Percentiles rank a stretch among this genome's conserved stretches.
Conservation (phyloP, 768 basidiomycete genomes). For the Cystobasidium tubakii region DNA sequence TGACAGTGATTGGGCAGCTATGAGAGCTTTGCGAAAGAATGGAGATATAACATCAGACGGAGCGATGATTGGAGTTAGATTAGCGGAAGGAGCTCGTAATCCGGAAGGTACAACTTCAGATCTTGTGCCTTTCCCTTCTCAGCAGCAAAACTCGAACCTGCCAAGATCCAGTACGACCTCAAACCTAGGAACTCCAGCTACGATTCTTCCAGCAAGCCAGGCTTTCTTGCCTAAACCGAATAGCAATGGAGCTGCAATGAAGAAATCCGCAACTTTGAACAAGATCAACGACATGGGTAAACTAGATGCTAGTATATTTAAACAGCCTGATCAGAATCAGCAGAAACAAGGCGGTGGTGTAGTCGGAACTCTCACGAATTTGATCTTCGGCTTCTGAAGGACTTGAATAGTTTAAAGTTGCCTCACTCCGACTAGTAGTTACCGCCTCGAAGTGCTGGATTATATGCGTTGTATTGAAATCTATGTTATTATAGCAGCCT, state of each 20-base stretch:
- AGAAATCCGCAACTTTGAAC: background rate
- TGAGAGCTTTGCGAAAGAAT: conserved; percentile 72
- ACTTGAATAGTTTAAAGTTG: background rate
- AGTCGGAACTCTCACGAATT: conserved; percentile 41
- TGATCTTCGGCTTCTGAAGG: conserved; percentile 42
- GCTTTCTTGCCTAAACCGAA: conserved; percentile 20
- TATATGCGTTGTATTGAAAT: background rate
- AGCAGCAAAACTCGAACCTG: conserved; percentile 24
- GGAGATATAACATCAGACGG: conserved; percentile 63
- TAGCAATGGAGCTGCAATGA: background rate
- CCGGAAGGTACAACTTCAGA: background rate
- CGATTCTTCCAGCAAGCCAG: conserved; percentile 24
- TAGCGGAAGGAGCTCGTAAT: conserved; percentile 54
- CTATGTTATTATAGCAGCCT: background rate
- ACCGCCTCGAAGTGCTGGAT: too few relatives aligned
- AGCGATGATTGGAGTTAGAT: conserved; percentile 81
- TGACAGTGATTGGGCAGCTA: conserved; percentile 63
- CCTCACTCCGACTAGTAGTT: background rate
- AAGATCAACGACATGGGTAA: conserved; percentile 42
- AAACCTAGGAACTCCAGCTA: conserved; percentile 8
- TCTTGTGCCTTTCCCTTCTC: background rate
- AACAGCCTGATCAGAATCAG: conserved; percentile 36
- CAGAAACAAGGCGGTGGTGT: conserved; percentile 39
- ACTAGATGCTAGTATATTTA: conserved; percentile 29
- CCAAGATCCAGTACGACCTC: conserved; percentile 36